phyloP scores from a whole-genome alignment of 306 rosid genomes.

The Acacia confusa region DNA sequence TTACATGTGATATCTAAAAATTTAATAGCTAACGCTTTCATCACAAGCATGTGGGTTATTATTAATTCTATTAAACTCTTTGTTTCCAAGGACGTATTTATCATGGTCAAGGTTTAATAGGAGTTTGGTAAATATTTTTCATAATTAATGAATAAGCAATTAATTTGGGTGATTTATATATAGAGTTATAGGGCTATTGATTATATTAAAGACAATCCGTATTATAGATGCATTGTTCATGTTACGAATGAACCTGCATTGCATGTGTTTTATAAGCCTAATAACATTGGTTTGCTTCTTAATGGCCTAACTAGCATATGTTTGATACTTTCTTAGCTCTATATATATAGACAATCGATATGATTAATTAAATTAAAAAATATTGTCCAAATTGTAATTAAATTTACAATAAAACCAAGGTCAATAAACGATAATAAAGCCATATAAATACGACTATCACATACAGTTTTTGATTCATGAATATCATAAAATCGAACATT shows the following conservation, averaged over 20 bases:
- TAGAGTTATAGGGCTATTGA: background rate
- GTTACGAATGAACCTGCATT: slow-evolving; percentile 1
- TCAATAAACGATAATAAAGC: background rate
- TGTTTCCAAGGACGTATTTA: background rate
- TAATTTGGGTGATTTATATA: background rate
- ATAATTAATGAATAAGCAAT: background rate
- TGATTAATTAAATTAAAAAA: background rate
- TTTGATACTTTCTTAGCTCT: background rate
- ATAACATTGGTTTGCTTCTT: slow-evolving; percentile 4
- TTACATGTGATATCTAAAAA: background rate
- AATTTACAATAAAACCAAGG: background rate
- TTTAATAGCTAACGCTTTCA: background rate
- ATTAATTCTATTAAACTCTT: background rate
- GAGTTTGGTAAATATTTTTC: background rate
- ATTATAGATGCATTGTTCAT: background rate
- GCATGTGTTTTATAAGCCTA: slow-evolving; percentile 3
- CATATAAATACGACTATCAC: background rate
- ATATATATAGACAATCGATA: background rate
- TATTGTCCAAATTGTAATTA: background rate
- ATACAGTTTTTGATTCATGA: background rate
- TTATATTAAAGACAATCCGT: background rate
- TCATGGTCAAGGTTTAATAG: background rate
- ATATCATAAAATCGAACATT: background rate
- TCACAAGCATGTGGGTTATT: background rate
- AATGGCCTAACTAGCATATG: background rate